phyloP scores from a whole-genome alignment of 1,284 basidiomycete genomes.

The Coniophora puteana region DNA sequence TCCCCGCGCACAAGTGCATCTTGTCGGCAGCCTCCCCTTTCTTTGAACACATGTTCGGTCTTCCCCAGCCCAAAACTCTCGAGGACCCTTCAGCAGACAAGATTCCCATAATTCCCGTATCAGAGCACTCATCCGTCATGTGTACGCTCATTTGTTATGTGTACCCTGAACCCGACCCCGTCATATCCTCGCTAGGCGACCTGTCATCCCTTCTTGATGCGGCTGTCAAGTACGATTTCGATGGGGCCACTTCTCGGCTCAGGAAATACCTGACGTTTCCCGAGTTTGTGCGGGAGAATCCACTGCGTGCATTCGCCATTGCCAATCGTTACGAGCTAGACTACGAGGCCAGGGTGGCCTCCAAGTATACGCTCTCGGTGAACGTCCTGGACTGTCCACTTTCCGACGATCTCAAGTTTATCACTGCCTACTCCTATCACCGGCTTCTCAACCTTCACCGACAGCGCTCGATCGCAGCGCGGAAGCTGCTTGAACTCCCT shows the following conservation, averaged over 20 bases:
- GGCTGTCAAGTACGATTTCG: conserved; percentile 64
- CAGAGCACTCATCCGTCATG: conserved; percentile 44
- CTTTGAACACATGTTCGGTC: conserved; percentile 63
- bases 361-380: conserved; percentile 49
- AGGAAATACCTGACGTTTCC: conserved; percentile 49
- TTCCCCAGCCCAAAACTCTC: conserved; percentile 46
- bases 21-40: conserved; percentile 61
- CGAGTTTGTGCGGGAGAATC: conserved; percentile 41
- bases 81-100: conserved; percentile 15
- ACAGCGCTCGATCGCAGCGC: conserved; percentile 44
- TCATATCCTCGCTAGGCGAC: conserved; percentile 45
- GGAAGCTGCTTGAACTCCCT: conserved; percentile 40
- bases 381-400: conserved; percentile 52
- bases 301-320: conserved; percentile 65
- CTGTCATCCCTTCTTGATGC: conserved; percentile 48
- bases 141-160: conserved; percentile 51
- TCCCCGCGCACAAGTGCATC: conserved; percentile 59
- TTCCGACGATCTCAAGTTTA: conserved; percentile 60
- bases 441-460: conserved; percentile 59
- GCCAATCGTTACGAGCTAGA: conserved; percentile 63
- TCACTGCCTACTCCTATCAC: conserved; percentile 63
- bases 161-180: conserved; percentile 48
- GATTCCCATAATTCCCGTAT: conserved; percentile 50
- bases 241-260: conserved; percentile 40
- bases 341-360: conserved; percentile 50